Evolutionary conservation across 1,139 yeast genomes (phyloP).

Genomic region (Yarrowia galli): DNA sequence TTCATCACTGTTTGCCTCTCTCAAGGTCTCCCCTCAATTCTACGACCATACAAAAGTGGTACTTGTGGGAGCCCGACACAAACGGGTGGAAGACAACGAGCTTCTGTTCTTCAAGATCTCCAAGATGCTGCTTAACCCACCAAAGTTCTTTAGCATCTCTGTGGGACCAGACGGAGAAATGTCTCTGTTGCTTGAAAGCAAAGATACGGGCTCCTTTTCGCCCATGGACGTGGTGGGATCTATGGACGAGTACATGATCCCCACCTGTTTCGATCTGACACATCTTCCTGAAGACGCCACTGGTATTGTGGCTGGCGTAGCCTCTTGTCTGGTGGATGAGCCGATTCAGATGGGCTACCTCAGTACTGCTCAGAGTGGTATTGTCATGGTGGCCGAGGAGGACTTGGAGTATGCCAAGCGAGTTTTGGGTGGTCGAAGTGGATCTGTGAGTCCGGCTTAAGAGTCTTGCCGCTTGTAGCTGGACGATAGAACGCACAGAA

Average conservation of each 20-base stretch:
- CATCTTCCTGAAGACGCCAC: conserved; percentile 65
- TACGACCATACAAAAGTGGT: conserved; percentile 56
- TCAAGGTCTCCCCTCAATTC: conserved; percentile 57
- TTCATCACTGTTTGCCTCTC: conserved; percentile 41
- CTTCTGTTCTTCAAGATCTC: conserved; percentile 46
- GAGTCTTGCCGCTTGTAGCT: conserved; percentile 5
- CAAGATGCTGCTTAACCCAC: conserved; percentile 58
- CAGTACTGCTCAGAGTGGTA: conserved; percentile 68
- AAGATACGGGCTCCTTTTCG: conserved; percentile 48
- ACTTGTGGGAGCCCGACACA: conserved; percentile 67
- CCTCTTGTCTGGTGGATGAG: conserved; percentile 55
- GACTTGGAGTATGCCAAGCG: conserved; percentile 33
- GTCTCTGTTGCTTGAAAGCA: conserved; percentile 58
- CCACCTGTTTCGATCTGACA: conserved; percentile 64
- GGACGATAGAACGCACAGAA: background rate
- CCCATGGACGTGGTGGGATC: conserved; percentile 61
- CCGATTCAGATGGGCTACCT: conserved; percentile 60
- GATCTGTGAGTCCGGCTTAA: conserved; percentile 15
- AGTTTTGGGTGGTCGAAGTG: conserved; percentile 23
- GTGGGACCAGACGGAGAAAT: conserved; percentile 59
- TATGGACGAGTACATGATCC: conserved; percentile 64
- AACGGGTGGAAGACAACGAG: conserved; percentile 47
- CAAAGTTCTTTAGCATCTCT: conserved; percentile 55
- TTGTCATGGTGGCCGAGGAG: conserved; percentile 66
- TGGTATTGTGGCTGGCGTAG: conserved; percentile 74